Evolutionary conservation across 495 filamentous ascomycete genomes (phyloP).

Genomic region (Podospora appendiculata): DNA sequence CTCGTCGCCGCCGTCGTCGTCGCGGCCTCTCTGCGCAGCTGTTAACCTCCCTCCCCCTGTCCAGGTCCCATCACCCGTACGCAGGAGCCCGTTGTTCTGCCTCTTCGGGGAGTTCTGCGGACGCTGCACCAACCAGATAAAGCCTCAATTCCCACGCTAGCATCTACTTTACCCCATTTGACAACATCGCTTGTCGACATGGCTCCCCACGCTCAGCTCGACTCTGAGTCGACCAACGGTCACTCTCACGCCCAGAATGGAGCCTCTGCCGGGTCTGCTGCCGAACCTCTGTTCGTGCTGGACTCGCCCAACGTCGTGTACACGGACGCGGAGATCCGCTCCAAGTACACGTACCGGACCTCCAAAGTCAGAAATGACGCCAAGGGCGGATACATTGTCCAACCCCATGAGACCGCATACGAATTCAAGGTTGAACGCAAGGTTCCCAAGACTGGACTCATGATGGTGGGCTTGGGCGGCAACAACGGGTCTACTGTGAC

Average conservation of each 20-base stretch:
- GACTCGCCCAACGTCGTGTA: slow-evolving; percentile 90
- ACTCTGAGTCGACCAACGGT: slow-evolving; percentile 68
- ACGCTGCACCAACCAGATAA: slow-evolving; percentile 60
- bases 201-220: slow-evolving; percentile 87
- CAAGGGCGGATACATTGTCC: slow-evolving; percentile 74
- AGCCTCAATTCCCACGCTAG: slow-evolving; percentile 17
- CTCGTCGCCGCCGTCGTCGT: too few relatives aligned
- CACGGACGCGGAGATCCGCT: slow-evolving; percentile 79
- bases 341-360: slow-evolving; percentile 94
- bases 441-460: slow-evolving; percentile 87
- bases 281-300: slow-evolving; percentile 68
- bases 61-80: slow-evolving; percentile 90
- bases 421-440: slow-evolving; percentile 97
- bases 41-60: neutral
- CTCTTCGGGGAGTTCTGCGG: slow-evolving; percentile 79
- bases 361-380: slow-evolving; percentile 65
- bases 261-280: slow-evolving; percentile 11
- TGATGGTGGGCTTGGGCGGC: slow-evolving; percentile 97
- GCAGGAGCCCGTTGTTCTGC: slow-evolving; percentile 94
- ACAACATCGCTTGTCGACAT: slow-evolving; percentile 41
- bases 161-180: neutral
- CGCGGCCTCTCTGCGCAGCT: neutral
- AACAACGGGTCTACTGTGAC: slow-evolving; percentile 98
- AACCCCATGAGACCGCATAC: slow-evolving; percentile 82
- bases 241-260: slow-evolving; percentile 45